Base-by-base conservation (phyloP, 805 yeast genomes). In the Wickerhamomyces tratensis region DNA sequence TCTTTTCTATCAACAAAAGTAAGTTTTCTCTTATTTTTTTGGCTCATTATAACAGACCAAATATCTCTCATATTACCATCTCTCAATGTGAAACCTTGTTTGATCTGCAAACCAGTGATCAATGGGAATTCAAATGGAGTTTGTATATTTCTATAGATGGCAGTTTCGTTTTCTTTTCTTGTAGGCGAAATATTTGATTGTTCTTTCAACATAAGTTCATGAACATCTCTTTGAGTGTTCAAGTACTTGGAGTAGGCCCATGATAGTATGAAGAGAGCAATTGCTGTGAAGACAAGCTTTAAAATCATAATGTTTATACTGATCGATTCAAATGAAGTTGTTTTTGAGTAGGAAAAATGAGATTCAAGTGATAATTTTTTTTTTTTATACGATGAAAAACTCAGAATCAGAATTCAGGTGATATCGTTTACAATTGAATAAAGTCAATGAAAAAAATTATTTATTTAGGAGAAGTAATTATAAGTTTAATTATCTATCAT, bases 11-110 rank as follows among this genome's bases (percentile, higher is more conserved):
- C 51, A 35, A 46, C 45, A 10, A 67, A 51, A 14, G 50, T 46
- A 9, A 60, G 48, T 5, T 30, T 41, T 33, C 42, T 54, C 11
- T 39, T 45, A 36, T 44, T 48, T 33, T 57, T 49, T 15, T 57
- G 54, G 33, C 57, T 55, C 58, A 64, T 54, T 10, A 73, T 69
- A 12, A 79, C 62, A 42, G 69, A 74, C 89, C 93, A 86, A 5
- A 86, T 56, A 63, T 86, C 96, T 47, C 74, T 71, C 44, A 86
- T 57, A 49, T 76, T 79, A 4, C 96, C 96, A 57, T 84, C 82
- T 50, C 95, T 68, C 25, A 82, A 56, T 48, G 73, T 74, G 57
- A 81, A 83, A 33, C 76, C 79, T 26, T 73, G 68, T 37, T 86
- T 70, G 25, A 88, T 72, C 38, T 77, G 76, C 43, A 85, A 62